phyloP scores from a whole-genome alignment of 2,329 filamentous ascomycete genomes.

The Diplodia sapinea region DNA sequence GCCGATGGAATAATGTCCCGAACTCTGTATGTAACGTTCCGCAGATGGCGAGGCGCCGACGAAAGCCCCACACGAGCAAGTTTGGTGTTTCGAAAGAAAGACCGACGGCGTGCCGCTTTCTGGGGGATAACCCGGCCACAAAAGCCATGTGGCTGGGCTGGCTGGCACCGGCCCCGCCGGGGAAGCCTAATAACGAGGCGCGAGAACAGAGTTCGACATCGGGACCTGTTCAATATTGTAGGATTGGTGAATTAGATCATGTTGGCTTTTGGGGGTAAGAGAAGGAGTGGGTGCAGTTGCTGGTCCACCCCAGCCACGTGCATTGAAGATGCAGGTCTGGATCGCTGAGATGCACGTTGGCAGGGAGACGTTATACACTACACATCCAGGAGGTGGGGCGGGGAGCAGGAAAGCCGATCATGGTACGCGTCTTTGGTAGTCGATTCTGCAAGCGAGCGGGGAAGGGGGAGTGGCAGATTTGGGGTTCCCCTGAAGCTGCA shows the following conservation, averaged over 20 bases:
- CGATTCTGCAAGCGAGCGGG: background rate
- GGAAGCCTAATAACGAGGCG: background rate
- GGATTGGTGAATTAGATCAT: background rate
- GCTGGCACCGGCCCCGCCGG: background rate
- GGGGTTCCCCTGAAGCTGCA: conserved; percentile 10
- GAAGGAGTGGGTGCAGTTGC: background rate
- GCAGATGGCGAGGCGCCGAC: too few relatives aligned
- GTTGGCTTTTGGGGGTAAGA: background rate
- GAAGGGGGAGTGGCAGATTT: background rate
- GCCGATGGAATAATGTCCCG: background rate
- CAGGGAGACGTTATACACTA: background rate
- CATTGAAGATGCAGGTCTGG: background rate
- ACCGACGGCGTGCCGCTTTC: background rate
- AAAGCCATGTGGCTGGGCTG: conserved; percentile 9
- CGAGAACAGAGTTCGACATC: background rate
- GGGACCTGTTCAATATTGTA: background rate
- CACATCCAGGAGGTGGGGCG: too few relatives aligned
- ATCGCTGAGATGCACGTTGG: background rate
- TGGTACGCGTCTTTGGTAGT: background rate
- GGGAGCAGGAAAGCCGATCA: conserved; percentile 5
- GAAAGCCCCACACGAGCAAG: background rate
- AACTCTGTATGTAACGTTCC: background rate
- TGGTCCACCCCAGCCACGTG: background rate
- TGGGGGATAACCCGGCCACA: background rate
- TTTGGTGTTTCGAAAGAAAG: conserved; percentile 1